Base-by-base conservation (phyloP, 1,284 basidiomycete genomes). In the Exobasidium cylindrosporum region DNA sequence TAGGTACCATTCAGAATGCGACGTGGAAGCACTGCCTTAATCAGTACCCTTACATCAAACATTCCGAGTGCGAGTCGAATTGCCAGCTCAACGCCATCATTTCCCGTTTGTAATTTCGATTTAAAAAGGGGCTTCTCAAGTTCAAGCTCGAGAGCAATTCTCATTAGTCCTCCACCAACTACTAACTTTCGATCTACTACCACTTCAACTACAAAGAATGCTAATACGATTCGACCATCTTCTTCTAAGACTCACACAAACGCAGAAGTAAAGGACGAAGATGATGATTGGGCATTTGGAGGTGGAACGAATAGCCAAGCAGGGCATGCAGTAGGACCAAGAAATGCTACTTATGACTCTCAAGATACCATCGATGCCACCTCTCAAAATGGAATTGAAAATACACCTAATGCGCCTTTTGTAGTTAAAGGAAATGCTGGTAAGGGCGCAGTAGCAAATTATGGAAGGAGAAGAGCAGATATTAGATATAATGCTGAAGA, bases 401-500 rank as follows among this genome's bases (percentile, higher is more conserved):
- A 50, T 21, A 50, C 47, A 24, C 47, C 47, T 21, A 24, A 50
- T 21, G 47, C 47, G 21, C 47, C 47, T 4, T 55, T 65, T 29
- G 66, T 72, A 32, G 69, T 73, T 11, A 68, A 65, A 58, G 73
- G 69, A 11, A 73, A 66, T 40, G 74, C 72, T 5, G 74, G 73
- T 35, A 77, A 75, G 59, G 69, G 71, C 10, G 73, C 74, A 10
- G 72, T 77, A 23, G 55, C 60, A 17, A 68, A 71, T 60, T 75
- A 74, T 32, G 69, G 74, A 44, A 73, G 70, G 53, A 67, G 70
- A 35, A 55, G 53, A 55, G 29, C 24, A 31, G 47, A 50, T 23
- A 21, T 50, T 10, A 30, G 43, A 21, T 46, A 56, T 58, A 31
- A 29, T 23, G 40, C 24, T 17, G 26, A 47, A 21, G 43, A 24